Base-by-base conservation (phyloP, 768 basidiomycete genomes). In the Lentinus brumalis region DNA sequence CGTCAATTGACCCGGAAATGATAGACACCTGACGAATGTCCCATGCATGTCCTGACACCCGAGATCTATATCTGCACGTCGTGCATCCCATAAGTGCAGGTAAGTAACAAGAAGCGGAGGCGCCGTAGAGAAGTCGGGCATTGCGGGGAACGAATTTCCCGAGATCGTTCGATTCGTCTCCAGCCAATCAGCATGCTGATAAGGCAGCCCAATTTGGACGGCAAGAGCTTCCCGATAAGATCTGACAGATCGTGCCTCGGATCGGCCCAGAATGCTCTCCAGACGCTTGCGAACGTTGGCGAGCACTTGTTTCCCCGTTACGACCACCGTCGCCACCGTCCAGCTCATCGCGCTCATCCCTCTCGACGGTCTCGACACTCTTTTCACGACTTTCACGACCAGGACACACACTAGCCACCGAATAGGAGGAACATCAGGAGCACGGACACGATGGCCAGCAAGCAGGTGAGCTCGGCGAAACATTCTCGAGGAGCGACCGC, bases 361-460 rank as follows among this genome's bases (percentile, higher is more conserved):
- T 12, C 30, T 29, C 32, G 32, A 31, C 47, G 2, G 15, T 26
- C 21, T 26, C 52, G 38, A 41, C 31, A n/a, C 26, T 21, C 38
- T 18, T 53, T 10, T 29, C 29, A 18, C 32, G 39, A 26, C 21
- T 18, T 53, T 39, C n/a, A 51, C 35, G 15, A 51, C 14, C 29
- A 40, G 15, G 10, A 11, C 6, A 35, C 35, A 35, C 7, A 1
- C 35, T 35, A 35, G 41, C 31, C 54, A 12, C 0, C 32, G 12
- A 40, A 21, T 5, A 30, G 42, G 9, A 49, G 16, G 18, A 53
- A 21, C 45, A 29, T 7, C 5, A 7, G 26, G 38, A 38, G 2
- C 5, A 18, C 29, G 12, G 12, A 12, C n/a, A 8, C 42, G 9
- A 89, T 89, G 87, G 84, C 87, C 61, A 85, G 83, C 73, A 87